Conservation (phyloP, 352 stramenopile genomes). For the Pythium sp. region DNA sequence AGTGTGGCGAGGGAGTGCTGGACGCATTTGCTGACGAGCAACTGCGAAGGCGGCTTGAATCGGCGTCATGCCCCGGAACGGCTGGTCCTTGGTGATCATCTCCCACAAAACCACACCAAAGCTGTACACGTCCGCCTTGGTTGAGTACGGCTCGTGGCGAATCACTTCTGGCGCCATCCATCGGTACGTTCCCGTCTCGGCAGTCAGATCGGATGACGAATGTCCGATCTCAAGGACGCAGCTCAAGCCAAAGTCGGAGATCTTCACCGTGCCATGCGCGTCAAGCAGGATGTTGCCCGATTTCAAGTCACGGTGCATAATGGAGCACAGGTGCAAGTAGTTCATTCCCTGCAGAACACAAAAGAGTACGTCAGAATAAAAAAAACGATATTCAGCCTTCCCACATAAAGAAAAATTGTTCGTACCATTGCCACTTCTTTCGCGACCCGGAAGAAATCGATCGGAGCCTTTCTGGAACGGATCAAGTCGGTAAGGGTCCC, state of each 20-base stretch:
- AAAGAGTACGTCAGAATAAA: not conserved
- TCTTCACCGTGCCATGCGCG: slow-evolving; percentile 79
- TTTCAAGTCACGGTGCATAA: slow-evolving; percentile 96
- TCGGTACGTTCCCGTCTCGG: slow-evolving; percentile 88
- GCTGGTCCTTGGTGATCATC: slow-evolving; percentile 81
- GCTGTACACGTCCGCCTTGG: slow-evolving; percentile 94
- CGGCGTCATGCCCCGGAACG: slow-evolving; percentile 77
- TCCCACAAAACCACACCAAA: slow-evolving; percentile 90
- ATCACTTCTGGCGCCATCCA: slow-evolving; percentile 97
- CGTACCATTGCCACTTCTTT: slow-evolving; percentile 78
- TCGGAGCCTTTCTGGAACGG: slow-evolving; percentile 49
- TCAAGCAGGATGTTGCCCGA: slow-evolving; percentile 93
- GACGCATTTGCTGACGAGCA: slow-evolving; percentile 79
- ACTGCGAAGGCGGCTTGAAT: slow-evolving; percentile 88
- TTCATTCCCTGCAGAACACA: slow-evolving; percentile 79
- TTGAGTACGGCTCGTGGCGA: slow-evolving; percentile 92
- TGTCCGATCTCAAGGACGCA: slow-evolving; percentile 76
- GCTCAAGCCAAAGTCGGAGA: slow-evolving; percentile 87
- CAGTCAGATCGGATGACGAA: slow-evolving; percentile 74
- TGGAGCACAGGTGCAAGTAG: slow-evolving; percentile 92
- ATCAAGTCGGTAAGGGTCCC: slow-evolving; percentile 85
- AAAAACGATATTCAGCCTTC: not conserved
- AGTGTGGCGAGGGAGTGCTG: slow-evolving; percentile 79
- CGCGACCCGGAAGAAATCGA: slow-evolving; percentile 82
- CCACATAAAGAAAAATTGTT: not conserved